These are phyloP conservation scores for Heterobasidion irregulare DNA, from an alignment of 1,284 basidiomycete species.

Conservation along the genomic window DNA sequence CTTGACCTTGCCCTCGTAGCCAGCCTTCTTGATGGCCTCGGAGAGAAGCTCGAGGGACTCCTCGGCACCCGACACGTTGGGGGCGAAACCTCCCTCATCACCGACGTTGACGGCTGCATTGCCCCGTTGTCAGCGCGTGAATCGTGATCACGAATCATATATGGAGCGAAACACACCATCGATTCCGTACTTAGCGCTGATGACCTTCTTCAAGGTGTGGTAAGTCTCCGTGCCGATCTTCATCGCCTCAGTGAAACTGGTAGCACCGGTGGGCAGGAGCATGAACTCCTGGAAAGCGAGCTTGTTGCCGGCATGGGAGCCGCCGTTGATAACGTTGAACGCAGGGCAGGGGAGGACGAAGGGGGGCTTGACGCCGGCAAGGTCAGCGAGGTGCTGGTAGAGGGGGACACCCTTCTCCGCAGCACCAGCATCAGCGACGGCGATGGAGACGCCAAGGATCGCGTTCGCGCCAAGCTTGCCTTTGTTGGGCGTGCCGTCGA, in stretches of 20 bases:
- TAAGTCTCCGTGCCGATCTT: conserved; percentile 98
- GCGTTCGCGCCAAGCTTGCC: conserved; percentile 99
- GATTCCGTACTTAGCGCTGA: conserved; percentile 98
- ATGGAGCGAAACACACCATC: conserved; percentile 59
- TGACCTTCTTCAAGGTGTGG: conserved; percentile 99
- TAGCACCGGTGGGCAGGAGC: conserved; percentile 93
- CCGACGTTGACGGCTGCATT: conserved; percentile 91
- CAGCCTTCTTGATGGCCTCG: conserved; percentile 96
- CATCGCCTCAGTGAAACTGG: conserved; percentile 93
- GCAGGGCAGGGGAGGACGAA: conserved; percentile 88
- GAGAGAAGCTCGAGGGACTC: conserved; percentile 95
- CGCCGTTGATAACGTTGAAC: conserved; percentile 99
- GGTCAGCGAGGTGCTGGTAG: conserved; percentile 94
- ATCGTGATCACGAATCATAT: background rate
- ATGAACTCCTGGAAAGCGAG: conserved; percentile 99
- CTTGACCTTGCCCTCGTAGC: conserved; percentile 98
- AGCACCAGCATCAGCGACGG: conserved; percentile 90
- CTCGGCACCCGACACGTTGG: conserved; percentile 95
- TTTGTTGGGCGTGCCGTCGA: conserved; percentile 98
- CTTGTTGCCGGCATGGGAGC: conserved; percentile 98
- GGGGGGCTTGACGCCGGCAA: conserved; percentile 91
- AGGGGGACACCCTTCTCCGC: conserved; percentile 91
- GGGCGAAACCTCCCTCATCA: conserved; percentile 99
- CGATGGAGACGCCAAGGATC: conserved; percentile 98
- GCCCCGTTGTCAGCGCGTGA: conserved; percentile 5